Percentiles rank a stretch among this genome's conserved stretches.
phyloP scores from a whole-genome alignment of 2,329 filamentous ascomycete species.

The Neonectria faginata region DNA sequence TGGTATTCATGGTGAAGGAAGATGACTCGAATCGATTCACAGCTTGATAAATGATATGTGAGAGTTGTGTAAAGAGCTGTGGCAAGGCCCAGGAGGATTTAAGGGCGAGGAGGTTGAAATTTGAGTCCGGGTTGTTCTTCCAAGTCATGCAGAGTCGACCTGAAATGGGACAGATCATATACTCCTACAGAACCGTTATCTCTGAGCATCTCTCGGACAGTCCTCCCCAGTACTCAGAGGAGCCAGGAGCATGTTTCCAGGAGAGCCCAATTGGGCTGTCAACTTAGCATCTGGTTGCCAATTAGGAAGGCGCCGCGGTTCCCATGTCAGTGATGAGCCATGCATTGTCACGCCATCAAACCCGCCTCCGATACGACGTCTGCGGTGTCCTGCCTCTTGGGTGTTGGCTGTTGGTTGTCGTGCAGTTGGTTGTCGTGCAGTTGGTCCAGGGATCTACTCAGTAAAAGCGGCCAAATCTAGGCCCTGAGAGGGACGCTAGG shows the following conservation, averaged over 20 bases:
- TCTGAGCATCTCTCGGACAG: conserved; percentile 1
- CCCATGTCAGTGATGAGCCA: neutral
- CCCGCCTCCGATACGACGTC: conserved; percentile 27
- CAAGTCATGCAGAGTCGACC: conserved; percentile 1
- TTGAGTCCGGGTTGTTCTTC: neutral
- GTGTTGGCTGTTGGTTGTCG: conserved; percentile 5
- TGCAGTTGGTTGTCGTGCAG: neutral
- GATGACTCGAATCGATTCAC: neutral
- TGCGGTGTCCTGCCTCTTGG: conserved; percentile 6
- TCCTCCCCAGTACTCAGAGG: conserved; percentile 7
- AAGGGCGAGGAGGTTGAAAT: conserved; percentile 10
- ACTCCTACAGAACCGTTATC: conserved; percentile 11
- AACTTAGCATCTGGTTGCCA: neutral
- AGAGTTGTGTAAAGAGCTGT: neutral
- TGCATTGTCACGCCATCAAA: conserved; percentile 15
- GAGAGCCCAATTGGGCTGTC: neutral
- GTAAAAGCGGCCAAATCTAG: conserved; percentile 9
- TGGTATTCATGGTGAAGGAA: conserved; percentile 14
- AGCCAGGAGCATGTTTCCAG: conserved; percentile 8
- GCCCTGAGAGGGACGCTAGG: neutral
- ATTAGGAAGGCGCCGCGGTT: conserved; percentile 16
- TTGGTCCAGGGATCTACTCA: conserved; percentile 2
- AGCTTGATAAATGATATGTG: conserved; percentile 7
- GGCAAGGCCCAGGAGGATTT: neutral
- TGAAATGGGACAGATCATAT: conserved; percentile 21